Evolutionary conservation across 108 stramenopile species (phyloP), one percentile per base, ranked within the genome.

Genomic region (Chaetoceros muelleri): DNA sequence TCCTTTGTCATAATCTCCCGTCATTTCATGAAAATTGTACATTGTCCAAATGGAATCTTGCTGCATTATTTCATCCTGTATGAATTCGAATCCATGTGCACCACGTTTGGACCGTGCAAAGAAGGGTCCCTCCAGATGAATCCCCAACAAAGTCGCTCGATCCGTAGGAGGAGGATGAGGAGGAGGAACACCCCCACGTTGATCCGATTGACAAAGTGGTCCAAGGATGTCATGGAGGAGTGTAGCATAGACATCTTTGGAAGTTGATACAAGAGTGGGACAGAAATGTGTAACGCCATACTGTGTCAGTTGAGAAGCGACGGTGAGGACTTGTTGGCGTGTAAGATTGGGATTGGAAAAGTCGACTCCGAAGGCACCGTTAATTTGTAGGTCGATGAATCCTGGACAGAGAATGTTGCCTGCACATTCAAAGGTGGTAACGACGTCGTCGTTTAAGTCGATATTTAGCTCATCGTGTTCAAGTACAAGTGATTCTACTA

Each of bases 101-200:
- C 80, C 80, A 28, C 61, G 62, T 55, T 72, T 72, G 2, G 48
- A 46, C 23, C 24, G 57, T 23, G 57, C 60, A 48, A 81, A 78
- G 57, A 74, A 75, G 17, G 80, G 80, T 19, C 80, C 80, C 58
- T 76, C 79, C 1, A 80, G 55, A 58, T 80, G 79, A 62, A 74
- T 57, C 1, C 79, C 79, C 10, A 80, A 46, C 23, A 76, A 61
- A 13, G 5, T 65, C 10, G 73, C 70, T 8, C 69, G 48, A 29
- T 19, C 31, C 17, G 18, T 51, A 20, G 46, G n/a, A n/a, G n/a
- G n/a, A n/a, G n/a, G n/a, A n/a, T n/a, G n/a, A n/a, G n/a, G n/a
- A n/a, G n/a, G n/a, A n/a, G n/a, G 31, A 2, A 40, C 44, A 40
- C 3, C 25, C 18, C 16, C 25, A 13, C 18, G 34, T 53, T 53